A percentile compares a stretch with the other conserved stretches of the same genome.
phyloP scores from a whole-genome alignment of 2,329 filamentous ascomycete species.

The Phialophora verrucosa region DNA sequence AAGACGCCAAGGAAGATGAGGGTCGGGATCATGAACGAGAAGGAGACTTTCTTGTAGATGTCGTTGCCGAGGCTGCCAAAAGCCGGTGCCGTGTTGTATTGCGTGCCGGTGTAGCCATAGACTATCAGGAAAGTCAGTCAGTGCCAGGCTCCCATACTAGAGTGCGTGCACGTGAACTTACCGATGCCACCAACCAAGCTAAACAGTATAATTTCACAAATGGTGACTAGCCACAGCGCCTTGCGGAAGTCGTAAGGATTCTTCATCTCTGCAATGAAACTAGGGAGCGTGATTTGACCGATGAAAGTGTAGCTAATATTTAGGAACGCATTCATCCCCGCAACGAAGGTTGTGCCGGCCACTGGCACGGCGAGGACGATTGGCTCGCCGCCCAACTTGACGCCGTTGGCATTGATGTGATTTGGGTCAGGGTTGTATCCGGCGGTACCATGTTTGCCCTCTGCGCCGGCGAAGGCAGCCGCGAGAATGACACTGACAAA shows the following conservation, averaged over 20 bases:
- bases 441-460: slow-evolving; percentile 69
- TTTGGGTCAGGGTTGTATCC: slow-evolving; percentile 62
- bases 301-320: slow-evolving; percentile 98
- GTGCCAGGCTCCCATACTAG: too few species aligned
- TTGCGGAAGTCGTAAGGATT: slow-evolving; percentile 84
- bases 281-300: slow-evolving; percentile 89
- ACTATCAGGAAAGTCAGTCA: slow-evolving; percentile 13
- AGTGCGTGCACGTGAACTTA: slow-evolving; percentile 14
- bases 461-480: slow-evolving; percentile 78
- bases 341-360: slow-evolving; percentile 76
- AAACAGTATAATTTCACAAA: slow-evolving; percentile 85
- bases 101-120: slow-evolving; percentile 74
- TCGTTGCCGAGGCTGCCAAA: slow-evolving; percentile 80
- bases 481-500: slow-evolving; percentile 87
- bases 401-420: slow-evolving; percentile 42
- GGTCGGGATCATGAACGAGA: slow-evolving; percentile 95
- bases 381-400: slow-evolving; percentile 61
- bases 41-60: slow-evolving; percentile 82
- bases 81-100: slow-evolving; percentile 86
- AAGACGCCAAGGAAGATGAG: slow-evolving; percentile 89
- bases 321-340: slow-evolving; percentile 84
- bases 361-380: slow-evolving; percentile 72
- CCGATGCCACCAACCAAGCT: slow-evolving; percentile 76
- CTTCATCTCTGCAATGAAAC: slow-evolving; percentile 95
- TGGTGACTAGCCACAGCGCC: slow-evolving; percentile 87